Conservation (phyloP, 179 eudicot species). For the Spinacia oleracea region DNA sequence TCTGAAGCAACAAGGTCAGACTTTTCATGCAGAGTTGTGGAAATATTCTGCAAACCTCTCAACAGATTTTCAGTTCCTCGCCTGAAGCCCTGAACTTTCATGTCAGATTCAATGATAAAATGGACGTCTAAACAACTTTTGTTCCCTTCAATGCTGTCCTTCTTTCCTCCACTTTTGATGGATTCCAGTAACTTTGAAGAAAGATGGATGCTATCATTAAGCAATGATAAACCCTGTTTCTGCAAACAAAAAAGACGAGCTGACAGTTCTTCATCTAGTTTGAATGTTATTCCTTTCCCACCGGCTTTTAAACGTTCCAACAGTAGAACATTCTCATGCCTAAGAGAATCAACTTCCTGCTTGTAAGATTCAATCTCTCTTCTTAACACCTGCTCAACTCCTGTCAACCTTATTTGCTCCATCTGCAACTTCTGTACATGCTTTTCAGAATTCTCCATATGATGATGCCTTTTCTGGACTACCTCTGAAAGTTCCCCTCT, state of each 20-base stretch:
- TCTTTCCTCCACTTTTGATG: constrained; percentile 48
- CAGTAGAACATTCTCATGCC: constrained; percentile 71
- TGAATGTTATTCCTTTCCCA: constrained; percentile 55
- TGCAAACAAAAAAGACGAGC: constrained; percentile 58
- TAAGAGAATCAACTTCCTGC: constrained; percentile 64
- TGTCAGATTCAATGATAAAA: constrained; percentile 64
- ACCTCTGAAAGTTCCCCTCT: constrained; percentile 54
- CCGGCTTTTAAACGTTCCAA: constrained; percentile 59
- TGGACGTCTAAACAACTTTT: constrained; percentile 48
- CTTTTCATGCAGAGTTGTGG: constrained; percentile 55
- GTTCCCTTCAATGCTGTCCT: constrained; percentile 31
- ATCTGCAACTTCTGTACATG: constrained; percentile 59
- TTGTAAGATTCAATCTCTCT: constrained; percentile 72
- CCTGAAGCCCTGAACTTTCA: constrained; percentile 74
- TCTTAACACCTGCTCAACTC: constrained; percentile 75
- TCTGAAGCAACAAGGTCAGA: constrained; percentile 34
- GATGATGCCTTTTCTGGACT: constrained; percentile 45
- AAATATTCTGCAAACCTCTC: constrained; percentile 52
- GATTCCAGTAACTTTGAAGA: constrained; percentile 61
- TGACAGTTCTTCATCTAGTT: constrained; percentile 72
- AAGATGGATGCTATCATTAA: constrained; percentile 56
- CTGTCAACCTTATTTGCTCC: constrained; percentile 79
- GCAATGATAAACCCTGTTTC: constrained; percentile 58
- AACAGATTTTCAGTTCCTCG: constrained; percentile 59
- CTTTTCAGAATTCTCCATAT: constrained; percentile 47